These are phyloP conservation scores for Anethum foeniculum DNA, from an alignment of 140 eudicot species.

Conservation along the genomic window DNA sequence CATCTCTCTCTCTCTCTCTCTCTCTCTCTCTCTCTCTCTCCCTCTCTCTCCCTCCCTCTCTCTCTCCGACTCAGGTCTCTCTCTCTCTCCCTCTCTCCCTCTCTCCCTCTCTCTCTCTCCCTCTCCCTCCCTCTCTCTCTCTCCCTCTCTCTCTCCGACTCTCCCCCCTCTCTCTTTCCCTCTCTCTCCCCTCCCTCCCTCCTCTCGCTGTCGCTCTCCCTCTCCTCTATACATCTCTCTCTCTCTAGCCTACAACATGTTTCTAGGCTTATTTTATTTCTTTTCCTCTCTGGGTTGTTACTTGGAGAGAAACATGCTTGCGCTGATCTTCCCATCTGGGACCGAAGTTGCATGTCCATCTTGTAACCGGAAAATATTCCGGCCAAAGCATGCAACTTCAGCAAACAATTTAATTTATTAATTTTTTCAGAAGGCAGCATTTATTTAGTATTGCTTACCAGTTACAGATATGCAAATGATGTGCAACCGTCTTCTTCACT, in stretches of 20 bases:
- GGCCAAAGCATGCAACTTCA: neutral
- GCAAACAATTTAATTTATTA: too few species aligned
- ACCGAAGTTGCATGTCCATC: neutral
- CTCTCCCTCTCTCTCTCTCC: neutral
- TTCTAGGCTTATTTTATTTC: neutral
- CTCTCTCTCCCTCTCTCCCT: neutral
- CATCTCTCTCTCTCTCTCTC: neutral
- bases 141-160: neutral
- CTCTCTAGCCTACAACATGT: neutral
- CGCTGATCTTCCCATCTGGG: neutral
- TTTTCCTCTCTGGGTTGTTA: neutral
- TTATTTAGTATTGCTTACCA: too few species aligned
- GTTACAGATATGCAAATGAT: too few species aligned
- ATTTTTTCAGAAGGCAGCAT: too few species aligned
- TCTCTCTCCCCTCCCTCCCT: neutral
- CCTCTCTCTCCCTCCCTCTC: accelerated
- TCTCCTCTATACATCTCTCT: too few species aligned
- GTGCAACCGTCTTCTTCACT: too few species aligned
- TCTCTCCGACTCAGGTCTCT: accelerated
- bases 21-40: too few species aligned
- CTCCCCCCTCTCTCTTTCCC: neutral
- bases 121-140: neutral
- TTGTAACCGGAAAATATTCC: neutral
- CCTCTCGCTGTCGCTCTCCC: too few species aligned
- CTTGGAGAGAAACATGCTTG: too few species aligned